These are phyloP conservation scores for Podospora conica DNA, from an alignment of 495 filamentous ascomycete genomes.

Conservation along the genomic window DNA sequence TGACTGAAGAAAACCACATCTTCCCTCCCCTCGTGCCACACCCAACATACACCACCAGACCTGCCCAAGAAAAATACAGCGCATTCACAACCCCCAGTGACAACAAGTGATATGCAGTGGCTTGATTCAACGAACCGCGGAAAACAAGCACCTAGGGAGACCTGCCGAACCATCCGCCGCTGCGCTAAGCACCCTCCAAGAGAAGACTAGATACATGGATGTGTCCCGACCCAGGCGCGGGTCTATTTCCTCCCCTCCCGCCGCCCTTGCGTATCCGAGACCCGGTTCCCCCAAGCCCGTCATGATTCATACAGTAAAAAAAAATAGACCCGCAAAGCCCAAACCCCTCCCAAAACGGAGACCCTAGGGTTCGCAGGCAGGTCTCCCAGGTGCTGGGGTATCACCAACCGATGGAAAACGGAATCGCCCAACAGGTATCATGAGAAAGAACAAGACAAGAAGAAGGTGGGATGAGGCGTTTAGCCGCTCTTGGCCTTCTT, in stretches of 20 bases:
- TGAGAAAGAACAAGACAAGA: slow-evolving; percentile 17
- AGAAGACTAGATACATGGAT: slow-evolving; percentile 1
- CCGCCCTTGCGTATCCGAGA: neutral
- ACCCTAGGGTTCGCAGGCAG: neutral
- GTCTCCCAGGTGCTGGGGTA: slow-evolving; percentile 8
- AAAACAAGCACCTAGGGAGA: neutral
- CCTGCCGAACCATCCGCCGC: neutral
- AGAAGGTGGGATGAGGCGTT: slow-evolving; percentile 5
- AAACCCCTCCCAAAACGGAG: neutral
- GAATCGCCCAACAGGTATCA: slow-evolving; percentile 27
- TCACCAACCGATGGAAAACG: slow-evolving; percentile 13
- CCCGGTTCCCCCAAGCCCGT: slow-evolving; percentile 3
- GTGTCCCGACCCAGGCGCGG: slow-evolving; percentile 1
- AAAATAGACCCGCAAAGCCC: slow-evolving; percentile 11
- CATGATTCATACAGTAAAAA: slow-evolving; percentile 12
- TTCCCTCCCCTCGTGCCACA: neutral
- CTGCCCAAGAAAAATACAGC: neutral
- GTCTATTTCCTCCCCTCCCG: neutral
- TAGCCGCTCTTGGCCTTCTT: slow-evolving; percentile 44
- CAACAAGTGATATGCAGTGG: neutral
- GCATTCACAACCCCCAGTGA: neutral
- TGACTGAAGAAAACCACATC: neutral
- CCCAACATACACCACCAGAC: neutral
- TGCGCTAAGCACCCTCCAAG: neutral
- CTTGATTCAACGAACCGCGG: neutral